Base-by-base conservation (phyloP, 805 yeast species). In the Spathaspora passalidarum region DNA sequence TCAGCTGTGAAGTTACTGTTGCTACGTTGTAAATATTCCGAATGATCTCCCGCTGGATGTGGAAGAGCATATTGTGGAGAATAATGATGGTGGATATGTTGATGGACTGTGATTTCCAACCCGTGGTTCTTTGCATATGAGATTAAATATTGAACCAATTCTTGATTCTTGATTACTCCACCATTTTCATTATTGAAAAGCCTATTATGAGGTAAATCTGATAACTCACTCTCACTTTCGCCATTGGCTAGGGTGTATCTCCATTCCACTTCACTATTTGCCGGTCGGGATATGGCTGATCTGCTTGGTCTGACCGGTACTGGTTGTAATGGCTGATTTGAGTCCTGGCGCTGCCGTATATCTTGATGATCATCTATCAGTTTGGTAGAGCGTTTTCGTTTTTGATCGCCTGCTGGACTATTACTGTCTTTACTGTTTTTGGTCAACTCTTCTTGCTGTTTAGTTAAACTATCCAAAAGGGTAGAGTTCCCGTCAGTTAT, bases 1-100 rank as follows among this genome's bases (percentile, higher is more conserved):
- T 23, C 19, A 5, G 10, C 9, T n/a, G 25, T 4, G 22, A 19
- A 20, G n/a, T 17, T 35, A 19, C 22, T 35, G 13, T 20, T 20
- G 10, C 9, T 11, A 5, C 22, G 21, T 10, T 36, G 22, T 6
- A 36, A 13, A 18, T 35, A 18, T 14, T 39, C 29, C 21, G n/a
- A 20, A 5, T 8, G 18, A 10, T 39, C 32, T n/a, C n/a, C 14
- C 9, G 13, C 23, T 2, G 48, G 52, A 5, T 52, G 54, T 36
- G 74, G 37, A 6, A 16, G 10, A n/a, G 37, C 37, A 13, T 13
- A 29, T 5, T 34, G 76, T 2, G 80, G 75, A 6, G 75, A 72
- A 62, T 85, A 84, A 63, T 86, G 90, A 59, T 88, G 88, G 62
- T 87, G 92, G 39, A 86, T 82, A 62, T 88, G 96, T 61, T 89